Base-by-base conservation (phyloP, 1,284 basidiomycete species). In the Moniliella sp. region DNA sequence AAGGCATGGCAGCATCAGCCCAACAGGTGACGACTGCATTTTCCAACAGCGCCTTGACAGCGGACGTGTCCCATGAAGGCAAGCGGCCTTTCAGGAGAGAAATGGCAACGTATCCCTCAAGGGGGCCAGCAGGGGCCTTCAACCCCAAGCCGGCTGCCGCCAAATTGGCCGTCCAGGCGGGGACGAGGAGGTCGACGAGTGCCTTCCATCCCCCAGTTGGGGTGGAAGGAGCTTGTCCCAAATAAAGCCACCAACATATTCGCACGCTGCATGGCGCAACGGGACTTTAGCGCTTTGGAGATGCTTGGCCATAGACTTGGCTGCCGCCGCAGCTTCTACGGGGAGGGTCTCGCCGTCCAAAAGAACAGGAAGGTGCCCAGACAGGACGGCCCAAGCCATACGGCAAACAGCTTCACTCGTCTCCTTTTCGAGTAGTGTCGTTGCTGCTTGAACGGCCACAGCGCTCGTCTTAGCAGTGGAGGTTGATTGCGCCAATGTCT, bases 1-100 rank as follows among this genome's bases (percentile, higher is more conserved):
- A 55, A 12, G 49, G 46, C 37, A 56, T 59, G 14, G 45, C 40
- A 5, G 35, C 35, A 16, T 38, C 33, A 5, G 39, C 35, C 13
- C 8, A 23, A n/a, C n/a, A 7, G 21, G 21, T 23, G 21, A n/a
- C 7, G 21, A 23, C 21, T 7, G 7, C n/a, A 7, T 23, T 23
- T 23, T 23, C 8, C 21, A 23, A 7, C 8, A 23, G n/a, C 7
- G 21, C n/a, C 8, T 23, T n/a, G n/a, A 23, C 21, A 7, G 21
- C 21, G 7, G 21, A 7, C 8, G 8, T 23, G n/a, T 23, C 21
- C 21, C 21, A 23, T n/a, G n/a, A n/a, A n/a, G 8, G 21, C 21
- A n/a, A 7, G 8, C n/a, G 7, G 21, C 21, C 21, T n/a, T 23
- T 23, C 8, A 23, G 21, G 8, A 23, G 7, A n/a, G 21, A 7